Percentiles rank a stretch among this genome's conserved stretches.
Conservation (phyloP, 2,329 filamentous ascomycete species). For the Penicillium thymicola region DNA sequence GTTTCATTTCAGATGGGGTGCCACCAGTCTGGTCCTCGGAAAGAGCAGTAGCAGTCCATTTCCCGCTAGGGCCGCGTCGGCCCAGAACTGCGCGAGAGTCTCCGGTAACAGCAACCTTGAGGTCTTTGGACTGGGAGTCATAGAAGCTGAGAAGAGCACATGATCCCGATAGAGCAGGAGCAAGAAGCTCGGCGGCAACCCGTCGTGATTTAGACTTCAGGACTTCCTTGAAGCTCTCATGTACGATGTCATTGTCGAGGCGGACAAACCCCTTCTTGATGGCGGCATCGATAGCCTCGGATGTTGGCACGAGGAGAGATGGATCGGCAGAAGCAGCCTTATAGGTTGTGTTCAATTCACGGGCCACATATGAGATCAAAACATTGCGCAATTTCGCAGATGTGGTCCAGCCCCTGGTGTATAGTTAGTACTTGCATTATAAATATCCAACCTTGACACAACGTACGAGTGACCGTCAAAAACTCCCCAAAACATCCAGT, state of each 20-base stretch:
- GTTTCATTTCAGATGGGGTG: slow-evolving; percentile 77
- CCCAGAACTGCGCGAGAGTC: slow-evolving; percentile 95
- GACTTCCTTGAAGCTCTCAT: slow-evolving; percentile 88
- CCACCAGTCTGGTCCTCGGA: slow-evolving; percentile 92
- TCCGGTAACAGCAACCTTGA: slow-evolving; percentile 92
- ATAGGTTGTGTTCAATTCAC: slow-evolving; percentile 90
- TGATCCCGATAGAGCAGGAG: slow-evolving; percentile 92
- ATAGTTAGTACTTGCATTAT: slow-evolving; percentile 12
- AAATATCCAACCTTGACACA: not conserved
- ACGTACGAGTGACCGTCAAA: slow-evolving; percentile 93
- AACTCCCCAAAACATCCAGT: slow-evolving; percentile 99
- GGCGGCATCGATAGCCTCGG: slow-evolving; percentile 79
- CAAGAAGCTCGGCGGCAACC: slow-evolving; percentile 86
- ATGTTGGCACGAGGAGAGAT: slow-evolving; percentile 61
- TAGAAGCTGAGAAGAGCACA: slow-evolving; percentile 97
- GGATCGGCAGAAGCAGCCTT: slow-evolving; percentile 64
- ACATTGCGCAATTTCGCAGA: slow-evolving; percentile 92
- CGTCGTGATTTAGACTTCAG: slow-evolving; percentile 83
- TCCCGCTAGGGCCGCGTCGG: slow-evolving; percentile 70
- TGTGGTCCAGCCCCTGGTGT: slow-evolving; percentile 84
- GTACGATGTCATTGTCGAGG: slow-evolving; percentile 89
- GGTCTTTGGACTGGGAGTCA: slow-evolving; percentile 77
- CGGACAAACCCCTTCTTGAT: slow-evolving; percentile 90
- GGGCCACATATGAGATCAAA: slow-evolving; percentile 86
- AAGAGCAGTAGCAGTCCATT: slow-evolving; percentile 87